These are phyloP conservation scores for Neurospora sp. DNA, from an alignment of 495 filamentous ascomycete species.

Conservation along the genomic window DNA sequence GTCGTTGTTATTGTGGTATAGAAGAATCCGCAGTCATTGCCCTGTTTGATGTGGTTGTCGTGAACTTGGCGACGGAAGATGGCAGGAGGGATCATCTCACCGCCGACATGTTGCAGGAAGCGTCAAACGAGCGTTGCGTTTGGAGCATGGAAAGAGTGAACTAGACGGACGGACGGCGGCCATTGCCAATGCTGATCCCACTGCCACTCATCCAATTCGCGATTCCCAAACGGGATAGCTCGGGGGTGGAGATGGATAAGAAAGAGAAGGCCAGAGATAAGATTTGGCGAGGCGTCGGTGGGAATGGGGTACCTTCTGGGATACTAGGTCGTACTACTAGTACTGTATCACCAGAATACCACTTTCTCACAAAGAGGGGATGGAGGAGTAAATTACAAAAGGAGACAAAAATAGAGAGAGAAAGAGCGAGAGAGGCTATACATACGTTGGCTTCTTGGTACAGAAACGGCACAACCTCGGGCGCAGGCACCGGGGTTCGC, in stretches of 20 bases:
- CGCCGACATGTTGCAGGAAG: background rate
- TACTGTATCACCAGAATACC: background rate
- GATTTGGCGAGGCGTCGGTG: background rate
- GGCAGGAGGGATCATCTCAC: background rate
- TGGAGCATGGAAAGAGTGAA: background rate
- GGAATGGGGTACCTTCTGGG: background rate
- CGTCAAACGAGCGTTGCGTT: background rate
- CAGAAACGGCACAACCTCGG: conserved; percentile 90
- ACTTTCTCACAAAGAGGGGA: background rate
- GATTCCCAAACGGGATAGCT: background rate
- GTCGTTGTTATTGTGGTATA: background rate
- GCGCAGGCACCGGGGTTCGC: conserved; percentile 75
- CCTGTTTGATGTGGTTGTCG: background rate
- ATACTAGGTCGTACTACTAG: background rate
- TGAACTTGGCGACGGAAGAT: background rate
- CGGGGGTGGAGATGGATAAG: background rate
- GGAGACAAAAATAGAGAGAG: conserved; percentile 1
- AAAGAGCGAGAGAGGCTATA: conserved; percentile 10
- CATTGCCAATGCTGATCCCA: background rate
- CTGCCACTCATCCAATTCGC: background rate
- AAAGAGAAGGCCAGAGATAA: background rate
- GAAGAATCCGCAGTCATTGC: background rate
- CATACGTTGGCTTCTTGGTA: conserved; percentile 81
- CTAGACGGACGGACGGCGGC: background rate
- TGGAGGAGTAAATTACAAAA: background rate